These are phyloP conservation scores for Emericellopsis atlantica DNA, from an alignment of 2,329 filamentous ascomycete species.

Conservation along the genomic window DNA sequence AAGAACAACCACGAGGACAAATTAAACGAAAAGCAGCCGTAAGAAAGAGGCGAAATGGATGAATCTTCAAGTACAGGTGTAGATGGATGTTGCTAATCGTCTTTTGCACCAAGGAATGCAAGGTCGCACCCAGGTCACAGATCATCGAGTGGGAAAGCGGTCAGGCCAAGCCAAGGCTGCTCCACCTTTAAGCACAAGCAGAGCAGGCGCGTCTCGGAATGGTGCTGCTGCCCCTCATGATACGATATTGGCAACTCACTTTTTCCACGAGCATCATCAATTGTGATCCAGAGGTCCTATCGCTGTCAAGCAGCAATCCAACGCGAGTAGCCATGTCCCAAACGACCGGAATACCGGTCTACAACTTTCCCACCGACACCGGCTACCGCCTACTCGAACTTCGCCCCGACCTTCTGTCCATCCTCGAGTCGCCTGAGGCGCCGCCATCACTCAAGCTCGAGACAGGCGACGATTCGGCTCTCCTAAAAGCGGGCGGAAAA, in stretches of 20 bases:
- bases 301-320: too few relatives aligned
- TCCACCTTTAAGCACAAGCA: background rate
- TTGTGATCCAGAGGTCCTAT: too few relatives aligned
- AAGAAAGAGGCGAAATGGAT: too few relatives aligned
- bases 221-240: too few relatives aligned
- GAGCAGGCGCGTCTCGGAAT: background rate
- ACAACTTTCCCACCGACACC: constrained; percentile 31
- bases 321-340: constrained; percentile 20
- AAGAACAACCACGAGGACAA: background rate
- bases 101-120: background rate
- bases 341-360: constrained; percentile 30
- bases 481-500: constrained; percentile 37
- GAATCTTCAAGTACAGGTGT: too few relatives aligned
- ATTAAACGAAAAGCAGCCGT: background rate
- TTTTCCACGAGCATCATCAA: too few relatives aligned
- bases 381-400: constrained; percentile 51
- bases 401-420: constrained; percentile 41
- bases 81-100: background rate
- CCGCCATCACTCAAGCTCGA: constrained; percentile 25
- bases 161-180: background rate
- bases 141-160: background rate
- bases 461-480: constrained; percentile 24
- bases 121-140: background rate
- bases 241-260: too few relatives aligned
- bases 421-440: constrained; percentile 39